Evolutionary conservation across 306 rosid genomes (phyloP), one percentile per base, ranked within the genome.

Genomic region (Comarum palustre): DNA sequence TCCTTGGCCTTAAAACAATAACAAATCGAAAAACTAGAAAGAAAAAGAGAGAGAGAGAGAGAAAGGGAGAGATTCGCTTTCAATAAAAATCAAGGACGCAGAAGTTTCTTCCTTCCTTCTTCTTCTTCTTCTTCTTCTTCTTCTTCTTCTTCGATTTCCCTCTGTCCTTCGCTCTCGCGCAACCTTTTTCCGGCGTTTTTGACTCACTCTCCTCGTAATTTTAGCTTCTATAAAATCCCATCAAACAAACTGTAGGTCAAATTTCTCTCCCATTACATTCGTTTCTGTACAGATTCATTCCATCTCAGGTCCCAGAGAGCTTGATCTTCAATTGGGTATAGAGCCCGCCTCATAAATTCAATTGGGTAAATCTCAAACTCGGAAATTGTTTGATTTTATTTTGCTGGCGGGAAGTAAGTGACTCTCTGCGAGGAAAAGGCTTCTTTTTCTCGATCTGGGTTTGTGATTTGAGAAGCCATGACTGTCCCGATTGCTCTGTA

Each of bases 401-500:
- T 54, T 54, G 1, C n/a, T 27, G 4, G 0, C 39, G 66, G 38
- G 13, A 54, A 71, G 65, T 38, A 8, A 41, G 12, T 36, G 50
- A 20, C 31, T 71, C 29, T n/a, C 27, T 60, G 15, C 12, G 42
- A 72, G 61, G 52, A 51, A 29, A 29, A 43, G 13, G 24, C 34
- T 13, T 32, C 0, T 0, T 8, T 70, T 1, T 69, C 61, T 19
- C 61, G 61, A 32, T 55, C 66, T 71, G 36, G 64, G 57, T 4
- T 7, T 51, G 47, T 41, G 76, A 52, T 73, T 61, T 46, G 38
- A 61, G 63, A 54, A 77, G 54, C 74, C 79, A 90, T 95, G 97
- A 86, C 86, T 69, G 97, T 91, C 19, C 96, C 99, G 3, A 90
- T 91, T 62, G 93, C 96, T 32, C 79, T 95, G 1, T 91, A 91